A percentile compares a stretch with the other conserved stretches of the same genome.
Evolutionary conservation across 768 basidiomycete species (phyloP).

Genomic region (Auriculariales sp.): DNA sequence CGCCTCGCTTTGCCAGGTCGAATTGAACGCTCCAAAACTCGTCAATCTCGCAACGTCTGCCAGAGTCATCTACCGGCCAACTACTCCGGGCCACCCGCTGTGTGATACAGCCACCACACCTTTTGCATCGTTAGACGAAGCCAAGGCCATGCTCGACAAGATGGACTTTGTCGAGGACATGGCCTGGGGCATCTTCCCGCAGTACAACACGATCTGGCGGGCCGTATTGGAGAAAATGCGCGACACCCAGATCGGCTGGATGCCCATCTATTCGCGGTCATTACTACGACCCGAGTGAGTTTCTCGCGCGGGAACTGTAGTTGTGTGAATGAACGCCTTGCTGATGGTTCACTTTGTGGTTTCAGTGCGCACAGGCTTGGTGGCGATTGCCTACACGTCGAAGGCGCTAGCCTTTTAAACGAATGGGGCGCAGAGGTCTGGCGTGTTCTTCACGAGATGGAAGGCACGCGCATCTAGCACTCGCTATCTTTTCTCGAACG

Average conservation of each 20-base stretch:
- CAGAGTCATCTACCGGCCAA: not conserved
- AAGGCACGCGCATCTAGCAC: not conserved
- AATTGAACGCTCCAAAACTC: not conserved
- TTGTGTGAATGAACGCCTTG: too few species aligned
- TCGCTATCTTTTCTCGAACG: too few species aligned
- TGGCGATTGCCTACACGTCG: not conserved
- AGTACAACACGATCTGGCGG: not conserved
- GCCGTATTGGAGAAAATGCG: not conserved
- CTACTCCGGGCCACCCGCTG: not conserved
- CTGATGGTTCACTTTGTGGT: not conserved
- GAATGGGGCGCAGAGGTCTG: not conserved
- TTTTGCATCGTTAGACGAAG: not conserved
- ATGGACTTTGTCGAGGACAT: not conserved
- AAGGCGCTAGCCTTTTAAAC: not conserved
- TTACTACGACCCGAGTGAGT: not conserved
- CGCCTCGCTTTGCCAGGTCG: not conserved
- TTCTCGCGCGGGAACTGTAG: not conserved
- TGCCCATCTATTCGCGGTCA: not conserved
- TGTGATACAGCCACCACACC: not conserved
- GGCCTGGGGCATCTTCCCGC: not conserved
- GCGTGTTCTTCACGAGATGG: not conserved
- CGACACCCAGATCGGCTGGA: not conserved
- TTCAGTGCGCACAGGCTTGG: not conserved
- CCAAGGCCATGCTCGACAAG: not conserved
- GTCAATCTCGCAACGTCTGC: not conserved